Evolutionary conservation across 805 yeast genomes (phyloP), one percentile per base, ranked within the genome.

Genomic region (Schwanniomyces vanrijiae): DNA sequence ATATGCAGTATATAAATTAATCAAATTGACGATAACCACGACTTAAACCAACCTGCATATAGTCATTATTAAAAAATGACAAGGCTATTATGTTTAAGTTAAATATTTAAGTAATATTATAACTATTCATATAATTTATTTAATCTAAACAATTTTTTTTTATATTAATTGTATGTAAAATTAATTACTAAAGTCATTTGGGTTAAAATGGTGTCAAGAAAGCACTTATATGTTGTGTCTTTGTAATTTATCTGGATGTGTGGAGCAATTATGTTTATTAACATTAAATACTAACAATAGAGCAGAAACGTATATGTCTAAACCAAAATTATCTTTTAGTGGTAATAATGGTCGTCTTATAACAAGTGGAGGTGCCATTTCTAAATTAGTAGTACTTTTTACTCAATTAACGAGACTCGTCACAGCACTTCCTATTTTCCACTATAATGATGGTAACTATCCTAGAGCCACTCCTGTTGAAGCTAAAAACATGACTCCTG

Each of bases 341-440:
- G 55, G 61, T 61, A 59, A 56, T 48, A 58, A 65, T 64, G 66
- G 59, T 49, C 42, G 55, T 46, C 52, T 67, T 45, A 43, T 57
- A 46, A 43, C 59, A 40, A 47, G 48, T 29, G 49, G 48, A 20
- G 38, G 43, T 42, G 54, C 58, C 21, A 45, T 64, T 29, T 58
- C 71, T 37, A 67, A 62, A 48, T 52, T 71, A 44, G 49, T 68
- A 34, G 50, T 71, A 26, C 45, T 71, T 19, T 60, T 73, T 43
- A 52, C 69, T 49, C 64, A 60, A 39, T 54, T 69, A 37, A 57
- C 69, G 40, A 65, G 65, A 45, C 47, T 71, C 42, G 69, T 68
- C 38, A 58, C 58, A 25, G 73, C 74, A 10, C 51, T 70, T 44
- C 77, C 77, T 7, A 50, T 69, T 28, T 50, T 53, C 35, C 44